Base-by-base conservation (phyloP, 495 filamentous ascomycete species). In the Neurospora sp. region DNA sequence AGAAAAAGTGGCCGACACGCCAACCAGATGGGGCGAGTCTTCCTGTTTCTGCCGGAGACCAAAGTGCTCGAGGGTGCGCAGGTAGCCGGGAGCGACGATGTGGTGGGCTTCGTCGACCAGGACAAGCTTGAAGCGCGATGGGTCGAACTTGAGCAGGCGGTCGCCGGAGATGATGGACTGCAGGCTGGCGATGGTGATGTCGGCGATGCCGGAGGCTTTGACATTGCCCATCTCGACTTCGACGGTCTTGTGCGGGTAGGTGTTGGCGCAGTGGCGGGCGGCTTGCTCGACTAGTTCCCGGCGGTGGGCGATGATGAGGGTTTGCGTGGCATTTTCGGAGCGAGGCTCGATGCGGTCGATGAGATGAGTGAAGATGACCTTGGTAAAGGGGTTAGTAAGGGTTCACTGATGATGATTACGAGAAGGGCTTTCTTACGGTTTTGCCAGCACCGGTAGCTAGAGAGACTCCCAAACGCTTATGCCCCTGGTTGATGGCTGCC, bases 31-130 rank as follows among this genome's bases (percentile, higher is more conserved):
- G 17, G 94, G 93, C 4, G 89, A 88, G 48, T 85, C 75, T 0
- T 82, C 78, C 74, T 78, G 81, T 74, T 86, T 79, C 59, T 86
- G 78, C 42, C 86, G 79, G 48, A 98, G 85, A 0, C 90, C 88
- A 79, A 99, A 94, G 81, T 99, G 87, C 3, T 84, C 82, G 71
- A 99, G 80, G 3, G 87, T 86, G 39, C 83, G 85, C 73, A 95
- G 83, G 78, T 98, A 99, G 41, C 87, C 87, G 8, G 87, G 84
- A 6, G 95, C 92, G 40, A 97, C 94, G 69, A 98, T 97, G 81
- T 98, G 96, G 82, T 99, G 96, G n/a, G 94, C 95, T 79, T 99
- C 96, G 76, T 99, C 96, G 8, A 99, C 95, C 16, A 99, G 86
- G 3, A 99, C 82, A 0, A 99, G 88, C 79, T 99, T 99, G 85